Evolutionary conservation across 257 asterid species (phyloP), one percentile per base, ranked within the genome.

Genomic region (Penstemon eatonii): DNA sequence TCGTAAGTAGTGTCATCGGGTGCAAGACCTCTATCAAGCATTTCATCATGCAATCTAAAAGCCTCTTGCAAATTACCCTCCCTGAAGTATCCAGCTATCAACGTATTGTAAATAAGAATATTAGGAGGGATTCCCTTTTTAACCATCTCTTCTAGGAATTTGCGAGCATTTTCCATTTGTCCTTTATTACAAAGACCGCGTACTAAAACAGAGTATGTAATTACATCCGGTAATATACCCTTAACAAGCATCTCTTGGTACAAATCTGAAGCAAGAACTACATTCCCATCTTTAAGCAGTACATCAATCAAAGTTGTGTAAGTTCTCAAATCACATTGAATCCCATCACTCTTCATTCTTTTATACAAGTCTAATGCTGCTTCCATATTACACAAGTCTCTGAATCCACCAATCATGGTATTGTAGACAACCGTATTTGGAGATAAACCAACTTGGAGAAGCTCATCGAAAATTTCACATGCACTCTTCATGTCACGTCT

Each of bases 301-400:
- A 85, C 92, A 74, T 85, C 96, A 47, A 92, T 86, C 77, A 92
- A 72, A 11, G 98, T 87, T 62, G 98, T 92, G 75, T 92, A 92
- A 45, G 92, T 92, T 47, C 66, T 78, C 81, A 84, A 69, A 81
- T 92, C 95, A 69, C 87, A 81, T 41, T 75, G 76, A 70, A 85
- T 71, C n/a, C 85, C 85, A 65, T 83, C 87, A 10, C 63, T 65
- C 61, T 71, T 79, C 96, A 92, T 92, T 72, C 71, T 79, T 55
- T 77, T 70, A 47, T 80, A 76, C 66, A 86, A 80, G 39, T 60
- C 77, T 25, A 92, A 87, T 4, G 87, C 89, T 39, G 78, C 71
- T 50, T 83, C 86, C 83, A 83, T 87, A 60, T 92, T 85, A 65
- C 76, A 54, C 33, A 84, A 66, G 72, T 75, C 82, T 79, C 84